Evolutionary conservation across 306 rosid species (phyloP).

Genomic region (Inga leiocalycina): DNA sequence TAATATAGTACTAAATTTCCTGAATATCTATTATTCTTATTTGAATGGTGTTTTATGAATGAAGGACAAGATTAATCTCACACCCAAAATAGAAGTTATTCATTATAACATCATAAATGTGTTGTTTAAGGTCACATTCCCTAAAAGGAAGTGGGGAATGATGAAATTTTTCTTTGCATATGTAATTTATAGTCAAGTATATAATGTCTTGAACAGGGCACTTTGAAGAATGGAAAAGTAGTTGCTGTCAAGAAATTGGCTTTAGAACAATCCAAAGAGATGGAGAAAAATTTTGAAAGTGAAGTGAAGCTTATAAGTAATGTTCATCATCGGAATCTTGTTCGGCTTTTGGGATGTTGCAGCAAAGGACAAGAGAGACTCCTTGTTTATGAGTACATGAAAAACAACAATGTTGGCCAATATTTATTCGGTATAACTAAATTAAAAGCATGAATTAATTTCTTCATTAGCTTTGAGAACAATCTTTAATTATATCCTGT

Average conservation of each 20-base stretch:
- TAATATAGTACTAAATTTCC: not conserved
- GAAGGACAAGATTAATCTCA: not conserved
- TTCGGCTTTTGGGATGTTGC: not conserved
- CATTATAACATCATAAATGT: not conserved
- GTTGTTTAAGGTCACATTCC: not conserved
- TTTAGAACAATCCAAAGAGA: not conserved
- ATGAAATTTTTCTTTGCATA: not conserved
- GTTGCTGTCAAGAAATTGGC: conserved; percentile 10
- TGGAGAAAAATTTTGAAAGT: not conserved
- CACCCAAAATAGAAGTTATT: not conserved
- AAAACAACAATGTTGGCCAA: not conserved
- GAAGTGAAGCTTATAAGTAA: not conserved
- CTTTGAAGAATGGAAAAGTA: not conserved
- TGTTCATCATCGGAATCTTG: conserved; percentile 4
- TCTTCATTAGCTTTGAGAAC: not conserved
- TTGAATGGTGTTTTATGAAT: not conserved
- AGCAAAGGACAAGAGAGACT: not conserved
- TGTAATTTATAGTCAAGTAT: not conserved
- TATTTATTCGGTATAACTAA: not conserved
- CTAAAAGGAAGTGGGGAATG: not conserved
- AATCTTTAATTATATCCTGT: not conserved
- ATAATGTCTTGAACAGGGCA: not conserved
- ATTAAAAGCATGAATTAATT: not conserved
- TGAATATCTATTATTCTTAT: not conserved
- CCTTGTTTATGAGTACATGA: not conserved